Conservation (phyloP, 768 basidiomycete genomes). For the Mycena venus region DNA sequence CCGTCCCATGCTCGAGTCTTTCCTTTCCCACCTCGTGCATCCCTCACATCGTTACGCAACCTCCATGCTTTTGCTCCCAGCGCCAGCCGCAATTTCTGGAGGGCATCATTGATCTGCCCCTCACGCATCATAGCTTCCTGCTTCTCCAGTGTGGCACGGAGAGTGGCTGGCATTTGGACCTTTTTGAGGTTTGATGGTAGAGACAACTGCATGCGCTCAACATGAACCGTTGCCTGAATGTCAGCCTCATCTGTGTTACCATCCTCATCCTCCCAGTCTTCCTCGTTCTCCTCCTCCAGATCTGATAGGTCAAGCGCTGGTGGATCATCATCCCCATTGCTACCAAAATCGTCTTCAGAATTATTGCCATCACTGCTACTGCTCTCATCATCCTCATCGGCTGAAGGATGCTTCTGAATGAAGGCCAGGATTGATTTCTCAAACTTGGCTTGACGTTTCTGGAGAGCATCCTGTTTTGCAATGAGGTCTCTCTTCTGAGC, state of each 20-base stretch:
- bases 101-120: neutral
- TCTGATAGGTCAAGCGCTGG: neutral
- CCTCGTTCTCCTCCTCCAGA: neutral
- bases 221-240: neutral
- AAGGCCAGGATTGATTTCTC: neutral
- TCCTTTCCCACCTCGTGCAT: conserved; percentile 2
- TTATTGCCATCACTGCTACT: too few relatives aligned
- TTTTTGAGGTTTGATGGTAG: neutral
- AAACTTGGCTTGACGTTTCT: neutral
- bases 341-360: too few relatives aligned
- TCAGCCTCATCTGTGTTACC: neutral
- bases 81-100: neutral
- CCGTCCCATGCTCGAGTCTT: neutral
- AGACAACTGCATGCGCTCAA: neutral
- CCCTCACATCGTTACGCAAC: neutral
- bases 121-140: neutral
- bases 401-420: neutral
- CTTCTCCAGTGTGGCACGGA: neutral
- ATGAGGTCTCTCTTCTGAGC: neutral
- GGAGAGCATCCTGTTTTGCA: neutral
- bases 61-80: conserved; percentile 1
- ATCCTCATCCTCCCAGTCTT: neutral
- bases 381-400: neutral
- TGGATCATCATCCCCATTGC: neutral
- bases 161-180: neutral